Evolutionary conservation across 2,329 filamentous ascomycete genomes (phyloP), one percentile per base, ranked within the genome.

Genomic region (Fusarium albosuccineum): DNA sequence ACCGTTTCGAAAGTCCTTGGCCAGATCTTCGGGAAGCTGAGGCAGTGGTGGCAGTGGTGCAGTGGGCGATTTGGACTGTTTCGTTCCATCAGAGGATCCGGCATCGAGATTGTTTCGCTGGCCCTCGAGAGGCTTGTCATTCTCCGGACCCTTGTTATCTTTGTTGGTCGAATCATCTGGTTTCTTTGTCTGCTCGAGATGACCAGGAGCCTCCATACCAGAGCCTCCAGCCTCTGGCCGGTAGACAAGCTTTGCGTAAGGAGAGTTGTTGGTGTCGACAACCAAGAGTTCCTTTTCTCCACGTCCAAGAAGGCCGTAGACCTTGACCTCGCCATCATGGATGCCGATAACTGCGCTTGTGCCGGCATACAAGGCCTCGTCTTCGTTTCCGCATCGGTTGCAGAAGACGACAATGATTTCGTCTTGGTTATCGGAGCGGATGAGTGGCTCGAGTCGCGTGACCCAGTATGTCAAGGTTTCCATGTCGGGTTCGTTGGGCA

Each of bases 391-490:
- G 30, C 85, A 86, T 4, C 92, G 84, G 74, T 96, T 95, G 44
- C 87, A 88, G 66, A 94, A 85, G 0, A 94, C 83, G 0, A 94
- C 82, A 37, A 92, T 87, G 16, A 91, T 84, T 58, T 92, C 90
- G 0, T 87, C 83, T 0, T 82, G 71, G 0, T 64, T 79, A 2
- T 88, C 82, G 0, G 79, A 73, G 9, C 84, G 80, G 30, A 90
- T 87, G 0, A 91, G 56, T 0, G 92, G 92, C 57, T 91, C 88
- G 5, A 95, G 82, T 0, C 92, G 85, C 16, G 87, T 85, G 0
- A 93, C 81, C 92, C 92, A 95, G 71, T 95, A 95, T 0, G 87
- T 86, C 9, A 95, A 74, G 0, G 91, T 93, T 26, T 92, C 87
- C 78, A 92, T 84, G 67, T 94, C 92, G 0, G 91, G 91, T 50